Conservation (phyloP, 495 filamentous ascomycete genomes). For the Tuber magnatum region DNA sequence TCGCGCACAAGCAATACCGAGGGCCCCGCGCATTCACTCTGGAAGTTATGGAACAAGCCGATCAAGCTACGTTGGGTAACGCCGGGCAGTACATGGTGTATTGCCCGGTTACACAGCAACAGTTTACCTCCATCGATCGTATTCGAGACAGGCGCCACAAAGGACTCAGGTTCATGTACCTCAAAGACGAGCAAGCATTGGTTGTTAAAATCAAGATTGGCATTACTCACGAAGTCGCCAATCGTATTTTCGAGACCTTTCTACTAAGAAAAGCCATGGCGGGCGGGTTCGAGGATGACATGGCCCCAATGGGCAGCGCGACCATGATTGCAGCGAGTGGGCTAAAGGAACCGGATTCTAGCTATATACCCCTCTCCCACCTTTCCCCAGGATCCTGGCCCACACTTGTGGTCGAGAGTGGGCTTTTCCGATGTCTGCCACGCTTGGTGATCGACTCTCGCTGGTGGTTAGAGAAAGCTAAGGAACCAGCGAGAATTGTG, state of each 20-base stretch:
- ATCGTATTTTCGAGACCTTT: slow-evolving; percentile 1
- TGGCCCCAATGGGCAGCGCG: slow-evolving; percentile 3
- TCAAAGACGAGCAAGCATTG: slow-evolving; percentile 1
- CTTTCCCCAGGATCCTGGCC: slow-evolving; percentile 3
- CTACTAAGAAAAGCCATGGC: not conserved
- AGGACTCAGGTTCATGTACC: too few relatives aligned
- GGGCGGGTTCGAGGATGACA: not conserved
- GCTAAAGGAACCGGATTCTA: slow-evolving; percentile 11
- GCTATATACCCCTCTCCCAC: not conserved
- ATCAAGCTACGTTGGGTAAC: too few relatives aligned
- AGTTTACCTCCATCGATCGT: too few relatives aligned
- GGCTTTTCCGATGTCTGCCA: slow-evolving; percentile 1
- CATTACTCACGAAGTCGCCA: not conserved
- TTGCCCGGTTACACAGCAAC: too few relatives aligned
- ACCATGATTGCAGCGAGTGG: not conserved
- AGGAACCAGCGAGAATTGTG: too few relatives aligned
- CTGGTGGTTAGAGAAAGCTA: not conserved
- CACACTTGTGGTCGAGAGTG: slow-evolving; percentile 11
- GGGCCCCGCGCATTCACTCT: too few relatives aligned
- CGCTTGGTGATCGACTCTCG: not conserved
- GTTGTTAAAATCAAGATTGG: slow-evolving; percentile 10
- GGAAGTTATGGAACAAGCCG: too few relatives aligned
- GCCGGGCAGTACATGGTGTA: too few relatives aligned
- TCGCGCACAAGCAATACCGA: too few relatives aligned
- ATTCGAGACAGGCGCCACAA: too few relatives aligned